Evolutionary conservation across 2,329 filamentous ascomycete species (phyloP), one percentile per base, ranked within the genome.

Genomic region (Elsinoe necatrix): DNA sequence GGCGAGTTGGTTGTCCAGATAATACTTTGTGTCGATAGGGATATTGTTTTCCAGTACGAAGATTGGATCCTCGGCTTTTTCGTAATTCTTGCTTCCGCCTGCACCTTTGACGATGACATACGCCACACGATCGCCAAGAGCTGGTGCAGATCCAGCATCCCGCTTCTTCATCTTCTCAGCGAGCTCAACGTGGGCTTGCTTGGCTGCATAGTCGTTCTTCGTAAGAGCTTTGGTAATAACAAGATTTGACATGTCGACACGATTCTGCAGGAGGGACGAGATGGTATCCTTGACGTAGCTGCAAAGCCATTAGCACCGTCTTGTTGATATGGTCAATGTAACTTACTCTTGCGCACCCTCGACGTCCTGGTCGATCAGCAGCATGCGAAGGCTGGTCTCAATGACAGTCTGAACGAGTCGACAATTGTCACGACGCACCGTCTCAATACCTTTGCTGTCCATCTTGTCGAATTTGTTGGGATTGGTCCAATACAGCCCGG

Each of bases 381-480:
- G 89, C 85, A 96, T 97, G 63, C 89, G 82, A 62, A 98, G 74
- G 20, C 95, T 92, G 57, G 93, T 97, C 72, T 98, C 93, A 66
- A 98, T 97, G 58, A 97, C 93, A 2, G 87, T 96, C 72, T 97
- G 92, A 14, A 97, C 93, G 59, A 98, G 76, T 54, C 93, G 79
- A 69, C 93, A 98, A 69, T 98, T 98, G 71, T 98, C 93, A 79
- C 93, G 81, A 63, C 93, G 86, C 47, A 98, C 95, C 2, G 93
- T 98, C 73, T 98, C 93, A 63, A 98, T 97, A 78, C 93, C 93
- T 71, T 98, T 98, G 59, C 89, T 97, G 72, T 98, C 93, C 95
- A 98, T 98, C 78, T 97, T 98, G 80, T 98, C 95, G 71, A 87
- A 93, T 72, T 95, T 96, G 41, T 92, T 82, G 0, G 92, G 83